A percentile compares a stretch with the other conserved stretches of the same genome.
Evolutionary conservation across 1,139 yeast species (phyloP).

Genomic region (Kluyveromyces marxianus): DNA sequence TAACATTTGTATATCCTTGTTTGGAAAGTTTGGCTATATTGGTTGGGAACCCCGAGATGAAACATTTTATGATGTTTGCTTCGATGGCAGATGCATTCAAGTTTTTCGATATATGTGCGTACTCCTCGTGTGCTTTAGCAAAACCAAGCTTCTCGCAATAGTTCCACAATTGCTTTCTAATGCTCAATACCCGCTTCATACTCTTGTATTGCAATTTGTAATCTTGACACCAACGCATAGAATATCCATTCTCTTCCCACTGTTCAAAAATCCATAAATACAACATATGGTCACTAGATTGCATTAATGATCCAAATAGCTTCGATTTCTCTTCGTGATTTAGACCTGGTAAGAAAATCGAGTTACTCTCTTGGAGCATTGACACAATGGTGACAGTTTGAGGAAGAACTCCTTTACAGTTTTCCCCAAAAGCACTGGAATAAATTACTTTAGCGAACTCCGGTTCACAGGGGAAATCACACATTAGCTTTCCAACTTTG

Average conservation of each 20-base stretch:
- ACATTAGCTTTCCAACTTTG: conserved; percentile 73
- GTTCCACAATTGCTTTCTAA: conserved; percentile 60
- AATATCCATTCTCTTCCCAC: conserved; percentile 67
- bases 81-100: conserved; percentile 20
- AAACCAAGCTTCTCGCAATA: conserved; percentile 56
- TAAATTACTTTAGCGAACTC: conserved; percentile 68
- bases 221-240: conserved; percentile 82
- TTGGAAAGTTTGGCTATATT: conserved; percentile 65
- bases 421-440: conserved; percentile 50
- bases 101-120: conserved; percentile 8
- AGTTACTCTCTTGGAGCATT: conserved; percentile 75
- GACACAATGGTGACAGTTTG: conserved; percentile 68
- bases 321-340: conserved; percentile 39
- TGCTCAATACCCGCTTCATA: conserved; percentile 59
- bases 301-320: conserved; percentile 8
- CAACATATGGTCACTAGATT: conserved; percentile 64
- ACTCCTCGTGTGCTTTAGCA: conserved; percentile 17
- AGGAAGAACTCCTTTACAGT: conserved; percentile 41
- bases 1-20: conserved; percentile 53
- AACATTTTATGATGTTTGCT: conserved; percentile 51
- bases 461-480: conserved; percentile 90
- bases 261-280: conserved; percentile 66
- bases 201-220: conserved; percentile 73
- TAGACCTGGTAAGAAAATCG: conserved; percentile 43
- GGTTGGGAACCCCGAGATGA: conserved; percentile 77